These are phyloP conservation scores for Phytophthora europaea DNA, from an alignment of 352 stramenopile genomes.

Conservation along the genomic window DNA sequence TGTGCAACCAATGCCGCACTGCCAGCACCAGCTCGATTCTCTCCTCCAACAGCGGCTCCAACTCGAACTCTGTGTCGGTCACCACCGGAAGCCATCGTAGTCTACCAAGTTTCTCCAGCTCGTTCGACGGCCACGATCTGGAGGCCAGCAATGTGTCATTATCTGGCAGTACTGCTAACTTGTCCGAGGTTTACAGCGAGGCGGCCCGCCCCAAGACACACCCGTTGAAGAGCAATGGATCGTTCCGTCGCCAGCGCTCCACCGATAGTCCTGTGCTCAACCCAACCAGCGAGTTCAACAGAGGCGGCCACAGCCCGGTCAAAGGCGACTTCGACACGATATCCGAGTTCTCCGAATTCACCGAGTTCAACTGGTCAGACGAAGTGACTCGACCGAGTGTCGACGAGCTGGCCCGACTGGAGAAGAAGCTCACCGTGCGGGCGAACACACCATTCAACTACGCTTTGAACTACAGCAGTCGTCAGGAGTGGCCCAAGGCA, in stretches of 20 bases:
- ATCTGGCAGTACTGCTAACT: conserved; percentile 37
- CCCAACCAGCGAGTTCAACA: conserved; percentile 63
- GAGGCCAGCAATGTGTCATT: conserved; percentile 43
- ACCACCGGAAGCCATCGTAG: conserved; percentile 27
- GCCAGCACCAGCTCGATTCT: conserved; percentile 67
- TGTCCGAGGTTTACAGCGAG: conserved; percentile 73
- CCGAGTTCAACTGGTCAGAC: conserved; percentile 57
- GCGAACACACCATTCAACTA: conserved; percentile 87
- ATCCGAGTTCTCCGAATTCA: conserved; percentile 55
- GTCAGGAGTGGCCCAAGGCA: conserved; percentile 86
- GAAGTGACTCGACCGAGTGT: conserved; percentile 49
- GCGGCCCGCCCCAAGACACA: conserved; percentile 56
- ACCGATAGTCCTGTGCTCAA: conserved; percentile 29
- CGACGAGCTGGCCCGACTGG: conserved; percentile 64
- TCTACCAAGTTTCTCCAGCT: conserved; percentile 66
- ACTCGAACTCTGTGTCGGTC: conserved; percentile 27
- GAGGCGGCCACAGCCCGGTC: conserved; percentile 22
- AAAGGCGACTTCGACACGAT: conserved; percentile 31
- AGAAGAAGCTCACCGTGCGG: conserved; percentile 70
- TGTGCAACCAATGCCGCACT: conserved; percentile 78
- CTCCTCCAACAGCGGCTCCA: conserved; percentile 56
- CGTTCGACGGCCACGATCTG: conserved; percentile 66
- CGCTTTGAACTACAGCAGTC: conserved; percentile 82
- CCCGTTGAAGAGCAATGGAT: conserved; percentile 49
- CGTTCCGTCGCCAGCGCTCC: conserved; percentile 30